Evolutionary conservation across 2,329 filamentous ascomycete genomes (phyloP).

Genomic region (Claviceps paspali): DNA sequence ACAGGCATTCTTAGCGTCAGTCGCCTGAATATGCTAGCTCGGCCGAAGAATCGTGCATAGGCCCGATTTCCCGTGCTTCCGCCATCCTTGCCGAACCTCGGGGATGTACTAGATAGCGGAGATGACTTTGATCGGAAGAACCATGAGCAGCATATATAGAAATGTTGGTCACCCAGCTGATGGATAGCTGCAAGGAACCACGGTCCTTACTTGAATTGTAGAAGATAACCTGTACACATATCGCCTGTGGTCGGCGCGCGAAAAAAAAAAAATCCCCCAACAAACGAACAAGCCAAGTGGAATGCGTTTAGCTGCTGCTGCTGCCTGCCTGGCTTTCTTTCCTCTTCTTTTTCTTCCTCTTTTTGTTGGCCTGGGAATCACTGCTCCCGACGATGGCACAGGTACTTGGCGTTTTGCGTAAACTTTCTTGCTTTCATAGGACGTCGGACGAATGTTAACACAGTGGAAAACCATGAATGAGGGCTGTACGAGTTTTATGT

Average conservation of each 20-base stretch:
- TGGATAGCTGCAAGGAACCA: background rate
- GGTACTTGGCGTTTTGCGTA: background rate
- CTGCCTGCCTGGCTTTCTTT: background rate
- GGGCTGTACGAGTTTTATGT: background rate
- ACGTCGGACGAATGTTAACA: background rate
- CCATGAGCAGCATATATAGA: background rate
- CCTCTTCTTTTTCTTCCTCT: background rate
- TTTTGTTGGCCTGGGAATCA: too few species aligned
- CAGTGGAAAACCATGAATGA: background rate
- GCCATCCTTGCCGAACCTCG: background rate
- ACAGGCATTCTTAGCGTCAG: conserved; percentile 37
- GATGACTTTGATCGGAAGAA: too few species aligned
- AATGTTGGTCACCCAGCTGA: background rate
- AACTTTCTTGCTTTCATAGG: background rate
- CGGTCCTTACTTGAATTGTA: background rate
- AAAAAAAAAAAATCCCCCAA: background rate
- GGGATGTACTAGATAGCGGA: background rate
- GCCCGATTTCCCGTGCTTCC: background rate
- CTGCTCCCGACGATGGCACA: background rate
- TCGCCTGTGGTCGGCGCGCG: background rate
- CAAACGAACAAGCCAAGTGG: too few species aligned
- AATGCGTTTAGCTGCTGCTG: too few species aligned
- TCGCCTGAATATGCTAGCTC: conserved; percentile 45
- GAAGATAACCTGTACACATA: conserved; percentile 3
- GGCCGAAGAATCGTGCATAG: conserved; percentile 40